Percentiles rank a stretch among this genome's conserved stretches.
Conservation (phyloP, 352 stramenopile genomes). For the Globisporangium irregulare region DNA sequence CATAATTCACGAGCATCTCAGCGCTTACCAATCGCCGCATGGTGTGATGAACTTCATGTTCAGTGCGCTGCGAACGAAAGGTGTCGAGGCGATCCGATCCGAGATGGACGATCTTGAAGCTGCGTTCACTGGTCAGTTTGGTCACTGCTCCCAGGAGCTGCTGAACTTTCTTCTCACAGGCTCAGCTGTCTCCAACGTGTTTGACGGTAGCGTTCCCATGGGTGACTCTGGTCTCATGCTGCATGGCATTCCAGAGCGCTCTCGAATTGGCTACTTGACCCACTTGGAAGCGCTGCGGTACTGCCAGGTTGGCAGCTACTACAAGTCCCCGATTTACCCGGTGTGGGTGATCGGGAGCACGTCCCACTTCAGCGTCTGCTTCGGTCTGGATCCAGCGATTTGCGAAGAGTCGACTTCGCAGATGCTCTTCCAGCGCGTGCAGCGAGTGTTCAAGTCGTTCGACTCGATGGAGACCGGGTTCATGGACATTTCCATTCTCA, state of each 20-base stretch:
- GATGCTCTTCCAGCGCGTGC: conserved; percentile 79
- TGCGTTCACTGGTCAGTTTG: conserved; percentile 65
- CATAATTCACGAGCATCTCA: conserved; percentile 18
- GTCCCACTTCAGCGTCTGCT: conserved; percentile 90
- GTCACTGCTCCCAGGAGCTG: conserved; percentile 84
- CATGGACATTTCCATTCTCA: conserved; percentile 62
- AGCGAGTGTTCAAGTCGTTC: conserved; percentile 87
- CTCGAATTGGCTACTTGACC: conserved; percentile 83
- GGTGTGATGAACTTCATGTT: conserved; percentile 76
- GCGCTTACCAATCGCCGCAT: conserved; percentile 26
- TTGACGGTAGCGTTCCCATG: conserved; percentile 78
- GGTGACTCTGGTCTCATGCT: conserved; percentile 72
- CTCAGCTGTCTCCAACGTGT: conserved; percentile 76
- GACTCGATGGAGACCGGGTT: conserved; percentile 89
- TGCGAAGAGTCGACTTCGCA: conserved; percentile 66
- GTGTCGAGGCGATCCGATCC: conserved; percentile 32
- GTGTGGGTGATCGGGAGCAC: conserved; percentile 90
- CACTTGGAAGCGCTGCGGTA: conserved; percentile 90
- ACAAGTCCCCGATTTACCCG: conserved; percentile 84
- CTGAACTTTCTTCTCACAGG: conserved; percentile 85
- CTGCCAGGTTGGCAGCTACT: conserved; percentile 88
- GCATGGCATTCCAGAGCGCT: conserved; percentile 46
- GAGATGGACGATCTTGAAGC: conserved; percentile 77
- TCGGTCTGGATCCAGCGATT: conserved; percentile 57
- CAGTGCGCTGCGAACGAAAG: conserved; percentile 63